Evolutionary conservation across 257 asterid species (phyloP), one percentile per base, ranked within the genome.

Genomic region (Nicotiana paniculata): DNA sequence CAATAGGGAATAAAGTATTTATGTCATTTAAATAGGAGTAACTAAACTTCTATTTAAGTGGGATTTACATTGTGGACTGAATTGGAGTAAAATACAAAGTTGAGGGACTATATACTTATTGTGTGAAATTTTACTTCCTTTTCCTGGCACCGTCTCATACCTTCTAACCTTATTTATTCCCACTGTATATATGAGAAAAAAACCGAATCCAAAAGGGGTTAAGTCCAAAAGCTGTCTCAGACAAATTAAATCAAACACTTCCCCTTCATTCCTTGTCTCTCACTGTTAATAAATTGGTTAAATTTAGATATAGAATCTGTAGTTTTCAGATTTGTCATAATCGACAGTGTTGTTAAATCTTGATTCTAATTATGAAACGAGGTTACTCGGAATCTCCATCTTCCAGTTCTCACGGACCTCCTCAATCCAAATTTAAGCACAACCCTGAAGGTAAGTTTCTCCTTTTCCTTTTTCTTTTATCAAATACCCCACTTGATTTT

Each of bases 361-460:
- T 12, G 65, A 64, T 63, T 65, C 64, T 64, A 17, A 80, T 55
- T 76, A 96, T 96, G 99, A 96, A 96, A 89, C 89, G 99, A 85
- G 86, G 96, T 53, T 94, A 91, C 87, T 87, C 85, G 77, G 97
- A 90, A 63, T 90, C 98, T 81, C 89, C 99, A 46, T 84, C 99
- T 33, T 92, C 97, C 4, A 90, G 88, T 87, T 88, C 95, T 82
- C 77, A 39, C 63, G 97, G 86, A 35, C 97, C 97, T 59, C 96
- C 97, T 83, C 95, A 91, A 74, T 92, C 97, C 87, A 93, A 89
- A 92, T 82, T 89, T 82, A 94, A 89, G 89, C 72, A 82, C 84
- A 93, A 91, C 79, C 92, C 93, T 37, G 91, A 89, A 88, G 98
- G 97, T 95, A 85, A 75, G 43, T 32, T 3, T 70, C 7, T 10